A percentile compares a stretch with the other conserved stretches of the same genome.
Conservation (phyloP, 1,284 basidiomycete genomes). For the Golubevia sp. region DNA sequence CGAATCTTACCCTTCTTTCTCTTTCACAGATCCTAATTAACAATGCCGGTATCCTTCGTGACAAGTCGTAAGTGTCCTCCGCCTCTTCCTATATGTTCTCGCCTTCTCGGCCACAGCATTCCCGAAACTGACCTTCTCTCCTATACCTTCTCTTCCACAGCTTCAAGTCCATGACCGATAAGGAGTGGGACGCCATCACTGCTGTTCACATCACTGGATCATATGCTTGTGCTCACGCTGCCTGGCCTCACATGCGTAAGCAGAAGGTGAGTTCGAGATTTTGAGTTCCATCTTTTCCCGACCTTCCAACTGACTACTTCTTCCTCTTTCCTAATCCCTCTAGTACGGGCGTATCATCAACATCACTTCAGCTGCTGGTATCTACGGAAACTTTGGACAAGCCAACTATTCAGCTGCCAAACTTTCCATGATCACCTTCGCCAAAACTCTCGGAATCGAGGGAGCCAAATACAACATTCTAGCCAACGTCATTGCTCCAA, state of each 20-base stretch:
- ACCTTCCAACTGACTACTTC: background rate
- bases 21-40: constrained; percentile 68
- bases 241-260: constrained; percentile 90
- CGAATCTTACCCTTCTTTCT: too few species aligned
- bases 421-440: constrained; percentile 64
- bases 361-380: constrained; percentile 63
- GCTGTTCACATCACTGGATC: constrained; percentile 94
- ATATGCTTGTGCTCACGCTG: constrained; percentile 92
- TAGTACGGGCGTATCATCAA: constrained; percentile 86
- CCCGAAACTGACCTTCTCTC: too few species aligned
- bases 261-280: constrained; percentile 68
- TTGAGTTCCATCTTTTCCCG: background rate
- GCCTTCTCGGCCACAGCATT: too few species aligned
- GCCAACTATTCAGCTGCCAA: constrained; percentile 73
- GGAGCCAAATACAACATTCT: constrained; percentile 92
- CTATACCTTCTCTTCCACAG: constrained; percentile 3
- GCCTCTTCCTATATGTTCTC: constrained; percentile 1
- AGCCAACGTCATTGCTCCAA: constrained; percentile 84
- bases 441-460: constrained; percentile 82
- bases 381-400: constrained; percentile 89
- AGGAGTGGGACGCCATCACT: constrained; percentile 67
- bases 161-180: constrained; percentile 64
- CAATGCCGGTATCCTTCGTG: constrained; percentile 94
- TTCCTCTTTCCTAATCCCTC: constrained; percentile 7
- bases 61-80: constrained; percentile 36